phyloP scores from a whole-genome alignment of 2,329 filamentous ascomycete genomes.

The Corinectria fuckeliana region DNA sequence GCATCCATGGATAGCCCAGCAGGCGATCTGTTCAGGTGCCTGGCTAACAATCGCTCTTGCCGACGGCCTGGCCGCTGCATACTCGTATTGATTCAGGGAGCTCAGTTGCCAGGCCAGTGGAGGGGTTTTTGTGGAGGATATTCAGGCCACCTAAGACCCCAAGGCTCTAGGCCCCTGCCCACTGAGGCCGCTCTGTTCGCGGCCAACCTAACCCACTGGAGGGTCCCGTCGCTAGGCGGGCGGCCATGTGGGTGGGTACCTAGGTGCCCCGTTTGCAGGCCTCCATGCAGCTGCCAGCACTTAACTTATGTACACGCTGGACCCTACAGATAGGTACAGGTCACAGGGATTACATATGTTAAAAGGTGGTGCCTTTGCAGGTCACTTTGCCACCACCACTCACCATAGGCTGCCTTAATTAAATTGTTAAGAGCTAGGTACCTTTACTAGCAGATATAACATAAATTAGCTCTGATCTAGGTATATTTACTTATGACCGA shows the following conservation, averaged over 20 bases:
- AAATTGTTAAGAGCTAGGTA: too few species aligned
- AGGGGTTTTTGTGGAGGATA: background rate
- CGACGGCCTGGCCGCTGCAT: background rate
- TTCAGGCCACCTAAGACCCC: background rate
- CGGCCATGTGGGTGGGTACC: background rate
- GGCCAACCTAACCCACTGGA: background rate
- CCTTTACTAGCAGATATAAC: too few species aligned
- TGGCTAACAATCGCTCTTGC: background rate
- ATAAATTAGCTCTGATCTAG: too few species aligned
- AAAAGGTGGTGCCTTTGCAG: too few species aligned
- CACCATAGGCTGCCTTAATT: too few species aligned
- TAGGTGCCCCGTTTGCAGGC: conserved; percentile 29
- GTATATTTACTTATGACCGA: too few species aligned
- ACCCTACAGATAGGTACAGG: too few species aligned
- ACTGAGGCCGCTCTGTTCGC: background rate
- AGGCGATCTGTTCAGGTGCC: background rate
- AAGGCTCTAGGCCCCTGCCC: background rate
- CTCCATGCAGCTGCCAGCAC: conserved; percentile 25
- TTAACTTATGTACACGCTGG: conserved; percentile 12
- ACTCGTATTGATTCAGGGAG: background rate
- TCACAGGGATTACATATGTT: too few species aligned
- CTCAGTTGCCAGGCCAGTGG: background rate
- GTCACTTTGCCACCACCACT: too few species aligned
- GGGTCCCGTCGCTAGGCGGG: background rate
- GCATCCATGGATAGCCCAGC: conserved; percentile 12